Conservation (phyloP, 345 rosid genomes). For the Populus simonii region DNA sequence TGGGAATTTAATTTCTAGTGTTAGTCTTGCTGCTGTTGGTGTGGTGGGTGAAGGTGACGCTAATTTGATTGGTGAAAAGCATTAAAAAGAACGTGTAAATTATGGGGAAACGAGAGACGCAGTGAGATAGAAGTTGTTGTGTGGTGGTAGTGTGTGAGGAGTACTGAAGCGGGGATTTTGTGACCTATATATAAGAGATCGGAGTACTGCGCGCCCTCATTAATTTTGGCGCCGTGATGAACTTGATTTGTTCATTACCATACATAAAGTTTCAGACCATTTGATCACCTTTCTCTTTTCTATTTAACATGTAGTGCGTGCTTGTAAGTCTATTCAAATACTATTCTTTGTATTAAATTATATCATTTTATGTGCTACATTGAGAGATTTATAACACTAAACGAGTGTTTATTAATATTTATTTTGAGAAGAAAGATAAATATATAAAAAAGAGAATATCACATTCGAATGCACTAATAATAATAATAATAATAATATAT, state of each 20-base stretch:
- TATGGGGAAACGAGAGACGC: neutral
- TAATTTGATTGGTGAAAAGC: neutral
- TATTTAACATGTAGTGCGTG: neutral
- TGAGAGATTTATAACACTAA: too few species aligned
- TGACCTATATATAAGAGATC: neutral
- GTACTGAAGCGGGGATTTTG: neutral
- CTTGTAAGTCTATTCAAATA: too few species aligned
- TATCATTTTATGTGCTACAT: too few species aligned
- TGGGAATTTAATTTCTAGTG: neutral
- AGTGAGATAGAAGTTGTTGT: neutral
- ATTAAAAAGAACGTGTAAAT: constrained; percentile 1
- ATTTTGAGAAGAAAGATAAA: too few species aligned
- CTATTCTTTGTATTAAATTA: too few species aligned
- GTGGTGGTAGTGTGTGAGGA: neutral
- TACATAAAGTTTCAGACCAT: neutral
- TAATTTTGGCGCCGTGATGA: constrained; percentile 11
- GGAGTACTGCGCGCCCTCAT: neutral
- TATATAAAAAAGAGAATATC: too few species aligned
- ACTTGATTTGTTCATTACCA: neutral
- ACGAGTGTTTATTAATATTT: too few species aligned
- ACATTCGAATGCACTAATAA: too few species aligned
- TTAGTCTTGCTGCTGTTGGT: neutral
- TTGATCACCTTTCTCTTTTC: neutral
- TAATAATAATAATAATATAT: too few species aligned
- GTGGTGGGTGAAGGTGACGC: neutral